Percentiles rank a stretch among this genome's conserved stretches.
phyloP scores from a whole-genome alignment of 768 basidiomycete genomes.

The Brasilioporus rufonigricans region DNA sequence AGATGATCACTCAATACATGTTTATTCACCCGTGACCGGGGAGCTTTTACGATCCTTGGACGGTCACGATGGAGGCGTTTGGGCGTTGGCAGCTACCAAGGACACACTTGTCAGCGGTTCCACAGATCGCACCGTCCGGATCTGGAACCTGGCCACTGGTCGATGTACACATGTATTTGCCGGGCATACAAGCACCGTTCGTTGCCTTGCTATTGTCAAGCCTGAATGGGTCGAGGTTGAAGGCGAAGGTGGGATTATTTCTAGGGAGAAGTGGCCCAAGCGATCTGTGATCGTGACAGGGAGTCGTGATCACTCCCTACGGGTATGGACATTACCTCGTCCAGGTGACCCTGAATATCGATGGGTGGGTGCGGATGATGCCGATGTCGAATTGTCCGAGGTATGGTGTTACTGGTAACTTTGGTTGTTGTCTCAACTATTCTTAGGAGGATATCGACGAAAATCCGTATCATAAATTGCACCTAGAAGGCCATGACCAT shows the following conservation, averaged over 20 bases:
- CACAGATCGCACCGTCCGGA: conserved; percentile 89
- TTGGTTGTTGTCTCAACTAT: conserved; percentile 4
- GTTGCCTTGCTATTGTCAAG: conserved; percentile 94
- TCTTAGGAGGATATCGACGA: conserved; percentile 60
- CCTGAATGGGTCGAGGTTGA: conserved; percentile 83
- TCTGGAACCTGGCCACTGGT: conserved; percentile 83
- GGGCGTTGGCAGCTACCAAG: conserved; percentile 91
- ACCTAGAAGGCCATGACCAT: conserved; percentile 86
- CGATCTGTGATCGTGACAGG: conserved; percentile 72
- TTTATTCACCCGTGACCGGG: conserved; percentile 88
- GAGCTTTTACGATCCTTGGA: conserved; percentile 68
- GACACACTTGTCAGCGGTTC: conserved; percentile 88
- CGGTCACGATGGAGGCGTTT: conserved; percentile 95
- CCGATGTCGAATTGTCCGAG: conserved; percentile 57
- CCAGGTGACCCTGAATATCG: conserved; percentile 76
- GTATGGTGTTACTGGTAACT: conserved; percentile 23
- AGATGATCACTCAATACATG: conserved; percentile 95
- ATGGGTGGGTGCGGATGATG: conserved; percentile 59
- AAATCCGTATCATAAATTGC: conserved; percentile 88
- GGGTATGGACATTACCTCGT: conserved; percentile 66
- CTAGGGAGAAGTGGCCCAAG: conserved; percentile 71
- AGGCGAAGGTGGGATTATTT: conserved; percentile 56
- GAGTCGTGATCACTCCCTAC: conserved; percentile 62
- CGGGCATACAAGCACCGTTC: conserved; percentile 94
- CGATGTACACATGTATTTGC: conserved; percentile 91